phyloP scores from a whole-genome alignment of 306 rosid species.

The Prunus armeniaca region DNA sequence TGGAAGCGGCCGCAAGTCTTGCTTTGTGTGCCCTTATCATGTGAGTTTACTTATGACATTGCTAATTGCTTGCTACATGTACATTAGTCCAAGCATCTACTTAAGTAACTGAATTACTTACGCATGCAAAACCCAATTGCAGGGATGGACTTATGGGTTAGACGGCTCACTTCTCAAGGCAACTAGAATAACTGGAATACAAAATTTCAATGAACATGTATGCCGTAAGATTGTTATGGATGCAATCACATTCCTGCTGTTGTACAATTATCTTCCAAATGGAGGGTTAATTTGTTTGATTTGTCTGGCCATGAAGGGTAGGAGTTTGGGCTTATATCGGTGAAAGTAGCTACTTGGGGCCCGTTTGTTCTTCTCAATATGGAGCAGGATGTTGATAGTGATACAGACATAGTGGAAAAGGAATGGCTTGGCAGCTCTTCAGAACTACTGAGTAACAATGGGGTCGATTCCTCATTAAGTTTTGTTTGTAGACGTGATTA shows the following conservation, averaged over 20 bases:
- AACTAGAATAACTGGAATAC: slow-evolving; percentile 70
- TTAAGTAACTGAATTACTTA: not conserved
- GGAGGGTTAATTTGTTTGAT: slow-evolving; percentile 31
- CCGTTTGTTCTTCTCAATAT: slow-evolving; percentile 81
- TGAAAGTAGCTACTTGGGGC: slow-evolving; percentile 78
- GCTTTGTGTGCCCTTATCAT: slow-evolving; percentile 96
- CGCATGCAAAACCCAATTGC: slow-evolving; percentile 12
- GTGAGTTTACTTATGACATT: slow-evolving; percentile 39
- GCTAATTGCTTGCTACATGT: not conserved
- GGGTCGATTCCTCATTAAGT: slow-evolving; percentile 68
- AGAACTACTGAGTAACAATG: slow-evolving; percentile 48
- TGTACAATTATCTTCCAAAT: slow-evolving; percentile 12
- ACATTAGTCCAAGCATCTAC: not conserved
- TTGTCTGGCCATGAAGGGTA: slow-evolving; percentile 49
- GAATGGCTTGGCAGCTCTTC: slow-evolving; percentile 91
- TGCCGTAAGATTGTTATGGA: slow-evolving; percentile 22
- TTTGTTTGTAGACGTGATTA: slow-evolving; percentile 75
- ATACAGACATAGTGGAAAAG: slow-evolving; percentile 32
- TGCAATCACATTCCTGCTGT: slow-evolving; percentile 14
- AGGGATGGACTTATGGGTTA: slow-evolving; percentile 95
- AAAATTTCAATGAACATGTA: slow-evolving; percentile 65
- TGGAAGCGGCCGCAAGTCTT: slow-evolving; percentile 70
- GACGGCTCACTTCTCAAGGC: slow-evolving; percentile 81
- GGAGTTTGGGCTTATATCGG: slow-evolving; percentile 77
- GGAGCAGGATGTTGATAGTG: slow-evolving; percentile 39